Evolutionary conservation across 345 rosid species (phyloP).

Genomic region (Excoecaria cochinchinensis): DNA sequence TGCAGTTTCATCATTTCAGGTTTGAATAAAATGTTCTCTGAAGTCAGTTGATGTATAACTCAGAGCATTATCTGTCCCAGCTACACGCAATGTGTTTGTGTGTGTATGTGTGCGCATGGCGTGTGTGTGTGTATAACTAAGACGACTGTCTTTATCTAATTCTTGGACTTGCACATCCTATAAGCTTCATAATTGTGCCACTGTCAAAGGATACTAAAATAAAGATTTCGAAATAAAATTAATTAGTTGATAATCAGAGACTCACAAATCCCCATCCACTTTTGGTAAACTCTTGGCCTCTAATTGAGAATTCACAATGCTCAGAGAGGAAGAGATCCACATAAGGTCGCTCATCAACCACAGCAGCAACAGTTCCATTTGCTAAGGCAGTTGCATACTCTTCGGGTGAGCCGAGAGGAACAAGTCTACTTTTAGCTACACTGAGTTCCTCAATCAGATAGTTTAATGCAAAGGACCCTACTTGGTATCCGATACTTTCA

Average conservation of each 20-base stretch:
- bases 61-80: neutral
- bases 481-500: conserved; percentile 63
- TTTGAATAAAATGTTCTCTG: neutral
- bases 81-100: neutral
- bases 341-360: conserved; percentile 78
- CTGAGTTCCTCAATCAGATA: conserved; percentile 71
- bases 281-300: conserved; percentile 83
- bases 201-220: too few species aligned
- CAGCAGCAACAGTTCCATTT: conserved; percentile 74
- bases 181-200: neutral
- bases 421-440: conserved; percentile 71
- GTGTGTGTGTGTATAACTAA: too few species aligned
- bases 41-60: neutral
- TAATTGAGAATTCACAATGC: conserved; percentile 62
- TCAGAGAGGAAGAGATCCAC: conserved; percentile 72
- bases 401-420: conserved; percentile 76
- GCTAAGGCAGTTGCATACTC: conserved; percentile 68
- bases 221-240: neutral
- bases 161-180: neutral
- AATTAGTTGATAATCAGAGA: conserved; percentile 23
- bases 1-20: neutral
- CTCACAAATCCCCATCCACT: conserved; percentile 96
- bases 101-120: too few species aligned
- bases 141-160: neutral
- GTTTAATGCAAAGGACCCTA: conserved; percentile 78